These are phyloP conservation scores for Haemoproteus tartakovskyi DNA, from an alignment of 169 alveolate genomes.

Conservation along the genomic window DNA sequence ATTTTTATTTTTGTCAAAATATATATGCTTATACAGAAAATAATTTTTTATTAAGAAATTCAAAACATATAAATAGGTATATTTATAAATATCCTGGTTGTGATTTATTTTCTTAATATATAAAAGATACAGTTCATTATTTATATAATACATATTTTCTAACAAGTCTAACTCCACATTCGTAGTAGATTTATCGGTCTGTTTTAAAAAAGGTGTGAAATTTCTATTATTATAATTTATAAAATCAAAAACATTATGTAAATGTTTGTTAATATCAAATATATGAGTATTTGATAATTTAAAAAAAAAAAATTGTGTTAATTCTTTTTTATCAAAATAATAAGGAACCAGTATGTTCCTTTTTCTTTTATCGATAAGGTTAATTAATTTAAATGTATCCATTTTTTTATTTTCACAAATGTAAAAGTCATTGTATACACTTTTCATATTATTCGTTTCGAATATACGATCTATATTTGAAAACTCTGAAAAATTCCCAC, in stretches of 20 bases:
- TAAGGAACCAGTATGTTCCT: slow-evolving; percentile 26
- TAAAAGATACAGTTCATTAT: slow-evolving; percentile 54
- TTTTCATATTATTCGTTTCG: slow-evolving; percentile 41
- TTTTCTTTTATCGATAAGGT: slow-evolving; percentile 44
- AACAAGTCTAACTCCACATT: slow-evolving; percentile 58
- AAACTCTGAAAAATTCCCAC: not conserved
- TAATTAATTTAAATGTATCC: slow-evolving; percentile 35
- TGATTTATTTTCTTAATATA: slow-evolving; percentile 54
- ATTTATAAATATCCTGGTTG: slow-evolving; percentile 58
- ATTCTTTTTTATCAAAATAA: slow-evolving; percentile 23
- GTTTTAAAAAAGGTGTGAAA: slow-evolving; percentile 51
- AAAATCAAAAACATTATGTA: slow-evolving; percentile 42
- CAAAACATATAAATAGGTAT: slow-evolving; percentile 43
- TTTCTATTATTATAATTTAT: slow-evolving; percentile 58
- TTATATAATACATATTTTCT: slow-evolving; percentile 55
- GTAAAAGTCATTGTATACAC: slow-evolving; percentile 36
- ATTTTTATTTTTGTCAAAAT: slow-evolving; percentile 41
- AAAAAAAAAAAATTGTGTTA: slow-evolving; percentile 47
- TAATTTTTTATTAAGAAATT: slow-evolving; percentile 57
- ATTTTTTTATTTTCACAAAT: slow-evolving; percentile 64
- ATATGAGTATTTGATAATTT: slow-evolving; percentile 50
- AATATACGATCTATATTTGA: slow-evolving; percentile 27
- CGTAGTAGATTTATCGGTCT: slow-evolving; percentile 21
- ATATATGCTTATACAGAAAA: slow-evolving; percentile 53
- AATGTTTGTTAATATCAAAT: slow-evolving; percentile 53